Percentiles rank a stretch among this genome's conserved stretches.
phyloP scores from a whole-genome alignment of 768 basidiomycete genomes.

The Thelephora ganbajun region DNA sequence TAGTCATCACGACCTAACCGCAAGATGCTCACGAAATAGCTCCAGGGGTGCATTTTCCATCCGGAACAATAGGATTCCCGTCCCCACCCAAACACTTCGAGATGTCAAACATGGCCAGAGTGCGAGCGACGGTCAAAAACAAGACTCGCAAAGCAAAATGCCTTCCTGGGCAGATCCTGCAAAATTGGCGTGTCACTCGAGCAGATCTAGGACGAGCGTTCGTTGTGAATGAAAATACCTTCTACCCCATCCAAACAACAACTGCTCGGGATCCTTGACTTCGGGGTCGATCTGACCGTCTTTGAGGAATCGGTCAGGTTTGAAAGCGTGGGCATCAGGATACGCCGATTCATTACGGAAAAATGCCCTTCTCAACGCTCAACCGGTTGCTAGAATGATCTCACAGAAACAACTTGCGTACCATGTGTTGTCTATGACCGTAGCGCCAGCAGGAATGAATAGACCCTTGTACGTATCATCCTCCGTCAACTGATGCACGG shows the following conservation, averaged over 20 bases:
- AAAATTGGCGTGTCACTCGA: neutral
- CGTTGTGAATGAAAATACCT: constrained; percentile 1
- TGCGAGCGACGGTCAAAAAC: constrained; percentile 4
- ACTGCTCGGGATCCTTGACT: constrained; percentile 1
- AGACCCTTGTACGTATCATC: constrained; percentile 49
- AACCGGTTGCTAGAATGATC: neutral
- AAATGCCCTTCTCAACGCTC: constrained; percentile 2
- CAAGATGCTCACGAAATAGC: neutral
- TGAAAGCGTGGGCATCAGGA: constrained; percentile 2
- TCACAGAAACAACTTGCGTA: neutral
- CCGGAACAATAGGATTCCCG: constrained; percentile 6
- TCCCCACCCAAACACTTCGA: constrained; percentile 6
- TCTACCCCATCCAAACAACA: constrained; percentile 6
- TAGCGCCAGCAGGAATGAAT: constrained; percentile 48
- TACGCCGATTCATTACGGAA: constrained; percentile 2
- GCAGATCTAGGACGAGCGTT: neutral
- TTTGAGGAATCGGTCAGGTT: constrained; percentile 4
- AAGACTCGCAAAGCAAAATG: constrained; percentile 4
- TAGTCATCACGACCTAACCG: neutral
- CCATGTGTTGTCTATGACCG: constrained; percentile 25
- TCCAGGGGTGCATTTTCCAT: neutral
- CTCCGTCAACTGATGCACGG: constrained; percentile 52
- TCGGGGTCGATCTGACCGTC: constrained; percentile 1
- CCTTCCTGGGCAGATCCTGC: constrained; percentile 9
- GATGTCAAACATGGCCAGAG: constrained; percentile 7